Percentiles rank a stretch among this genome's conserved stretches.
Evolutionary conservation across 106 monocot genomes (phyloP).

Genomic region (Dendrobium huoshanense): DNA sequence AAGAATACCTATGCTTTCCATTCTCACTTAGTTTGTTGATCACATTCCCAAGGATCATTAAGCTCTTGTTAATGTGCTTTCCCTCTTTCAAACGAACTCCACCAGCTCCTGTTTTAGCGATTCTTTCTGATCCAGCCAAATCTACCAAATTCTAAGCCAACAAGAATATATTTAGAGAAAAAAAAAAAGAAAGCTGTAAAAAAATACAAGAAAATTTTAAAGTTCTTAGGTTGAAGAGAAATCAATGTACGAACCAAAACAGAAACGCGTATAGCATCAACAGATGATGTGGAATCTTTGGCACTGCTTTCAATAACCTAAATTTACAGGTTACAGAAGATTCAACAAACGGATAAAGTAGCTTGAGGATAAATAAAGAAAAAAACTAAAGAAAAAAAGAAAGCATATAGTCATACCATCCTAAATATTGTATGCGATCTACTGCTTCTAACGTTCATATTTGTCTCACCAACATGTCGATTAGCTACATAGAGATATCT

Average conservation of each 20-base stretch:
- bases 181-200: no score
- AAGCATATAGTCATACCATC: slow-evolving; percentile 50
- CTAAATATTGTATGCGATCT: slow-evolving; percentile 96
- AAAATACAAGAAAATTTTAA: neutral
- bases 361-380: neutral
- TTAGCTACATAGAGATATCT: slow-evolving; percentile 40
- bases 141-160: slow-evolving; percentile 79
- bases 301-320: slow-evolving; percentile 95
- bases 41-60: slow-evolving; percentile 92
- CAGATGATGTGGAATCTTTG: slow-evolving; percentile 32
- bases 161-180: neutral
- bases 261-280: slow-evolving; percentile 88
- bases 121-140: slow-evolving; percentile 91
- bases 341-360: neutral
- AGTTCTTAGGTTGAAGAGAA: neutral
- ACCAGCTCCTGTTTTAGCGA: slow-evolving; percentile 90
- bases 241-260: slow-evolving; percentile 59
- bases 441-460: slow-evolving; percentile 88
- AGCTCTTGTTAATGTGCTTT: slow-evolving; percentile 95
- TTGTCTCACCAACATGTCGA: slow-evolving; percentile 94
- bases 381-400: neutral
- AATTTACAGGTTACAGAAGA: slow-evolving; percentile 1
- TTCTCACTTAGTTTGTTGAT: slow-evolving; percentile 89
- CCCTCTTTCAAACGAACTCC: slow-evolving; percentile 96
- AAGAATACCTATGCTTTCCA: slow-evolving; percentile 68